phyloP scores from a whole-genome alignment of 805 yeast genomes.

The Cyberlindnera euphorbiiphila region DNA sequence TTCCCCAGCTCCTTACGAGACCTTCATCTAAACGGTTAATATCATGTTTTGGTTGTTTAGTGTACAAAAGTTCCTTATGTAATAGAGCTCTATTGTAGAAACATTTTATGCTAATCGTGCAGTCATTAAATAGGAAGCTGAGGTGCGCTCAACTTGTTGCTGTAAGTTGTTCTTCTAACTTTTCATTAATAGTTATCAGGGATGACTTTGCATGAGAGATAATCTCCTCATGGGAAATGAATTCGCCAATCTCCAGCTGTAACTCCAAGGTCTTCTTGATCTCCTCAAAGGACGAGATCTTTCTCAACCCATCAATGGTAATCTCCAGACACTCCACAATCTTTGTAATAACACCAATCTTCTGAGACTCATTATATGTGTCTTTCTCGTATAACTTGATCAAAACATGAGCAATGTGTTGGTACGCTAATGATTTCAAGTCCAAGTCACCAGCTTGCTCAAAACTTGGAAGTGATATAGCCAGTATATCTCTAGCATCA shows the following conservation, averaged over 20 bases:
- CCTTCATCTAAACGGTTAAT: conserved; percentile 74
- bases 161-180: conserved; percentile 12
- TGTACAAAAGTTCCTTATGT: conserved; percentile 22
- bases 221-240: conserved; percentile 31
- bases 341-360: conserved; percentile 14
- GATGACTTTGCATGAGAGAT: conserved; percentile 23
- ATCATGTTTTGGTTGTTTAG: conserved; percentile 24
- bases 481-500: conserved; percentile 42
- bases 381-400: conserved; percentile 10
- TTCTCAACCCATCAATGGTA: conserved; percentile 43
- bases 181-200: conserved; percentile 6
- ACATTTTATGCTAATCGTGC: not conserved
- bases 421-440: conserved; percentile 37
- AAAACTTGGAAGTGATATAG: conserved; percentile 41
- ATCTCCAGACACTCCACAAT: conserved; percentile 37
- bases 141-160: conserved; percentile 1
- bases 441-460: conserved; percentile 38
- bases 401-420: conserved; percentile 30
- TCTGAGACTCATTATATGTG: not conserved
- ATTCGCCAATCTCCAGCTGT: conserved; percentile 36
- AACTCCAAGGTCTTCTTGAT: conserved; percentile 38
- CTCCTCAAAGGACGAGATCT: conserved; percentile 35
- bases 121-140: not conserved
- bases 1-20: conserved; percentile 99
- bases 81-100: conserved; percentile 6